Conservation (phyloP, 768 basidiomycete species). For the Crassisporium funariophilum region DNA sequence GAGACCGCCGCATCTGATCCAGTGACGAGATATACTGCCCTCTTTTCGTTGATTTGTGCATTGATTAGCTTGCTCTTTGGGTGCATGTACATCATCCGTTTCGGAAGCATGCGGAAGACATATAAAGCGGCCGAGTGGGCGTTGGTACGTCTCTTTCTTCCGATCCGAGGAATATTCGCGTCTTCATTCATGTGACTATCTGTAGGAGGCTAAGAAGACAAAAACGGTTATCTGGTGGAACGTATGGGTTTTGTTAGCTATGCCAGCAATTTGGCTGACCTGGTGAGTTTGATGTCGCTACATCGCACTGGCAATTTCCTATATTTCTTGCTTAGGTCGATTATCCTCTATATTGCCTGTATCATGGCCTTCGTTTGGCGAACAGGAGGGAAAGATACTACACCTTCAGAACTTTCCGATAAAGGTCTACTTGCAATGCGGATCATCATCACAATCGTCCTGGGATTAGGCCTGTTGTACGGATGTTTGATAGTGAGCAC, state of each 20-base stretch:
- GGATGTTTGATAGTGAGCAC: slow-evolving; percentile 53
- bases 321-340: slow-evolving; percentile 40
- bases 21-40: slow-evolving; percentile 52
- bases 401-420: slow-evolving; percentile 11
- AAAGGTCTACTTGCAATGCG: slow-evolving; percentile 33
- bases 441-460: slow-evolving; percentile 43
- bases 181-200: background rate
- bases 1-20: slow-evolving; percentile 46
- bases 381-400: slow-evolving; percentile 40
- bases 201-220: slow-evolving; percentile 50
- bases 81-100: slow-evolving; percentile 63
- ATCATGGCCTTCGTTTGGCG: slow-evolving; percentile 66
- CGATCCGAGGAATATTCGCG: background rate
- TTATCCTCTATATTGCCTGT: slow-evolving; percentile 52
- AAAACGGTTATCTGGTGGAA: slow-evolving; percentile 46
- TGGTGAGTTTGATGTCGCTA: slow-evolving; percentile 38
- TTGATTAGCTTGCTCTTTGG: slow-evolving; percentile 64
- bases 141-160: slow-evolving; percentile 37
- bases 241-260: slow-evolving; percentile 62
- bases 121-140: slow-evolving; percentile 63
- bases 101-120: slow-evolving; percentile 63
- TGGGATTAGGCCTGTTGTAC: slow-evolving; percentile 54
- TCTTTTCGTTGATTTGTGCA: slow-evolving; percentile 56
- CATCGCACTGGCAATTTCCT: background rate
- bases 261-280: slow-evolving; percentile 62